Base-by-base conservation (phyloP, 148 eudicot species). In the Diospyros kaki region DNA sequence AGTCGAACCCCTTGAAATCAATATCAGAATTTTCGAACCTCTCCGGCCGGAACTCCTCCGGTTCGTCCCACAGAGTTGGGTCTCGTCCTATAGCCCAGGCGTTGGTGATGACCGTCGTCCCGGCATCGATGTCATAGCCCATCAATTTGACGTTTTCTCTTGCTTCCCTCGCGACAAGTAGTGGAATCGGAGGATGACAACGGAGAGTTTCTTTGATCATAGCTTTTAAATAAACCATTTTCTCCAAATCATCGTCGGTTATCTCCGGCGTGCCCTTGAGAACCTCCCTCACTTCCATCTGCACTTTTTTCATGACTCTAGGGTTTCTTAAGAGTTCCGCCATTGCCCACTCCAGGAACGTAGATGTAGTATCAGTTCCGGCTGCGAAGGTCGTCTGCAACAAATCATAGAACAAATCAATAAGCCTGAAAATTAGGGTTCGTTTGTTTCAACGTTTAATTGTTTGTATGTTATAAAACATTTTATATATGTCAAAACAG, bases 311-410 rank as follows among this genome's bases (percentile, higher is more conserved):
- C 90, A 90, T 86, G 45, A 64, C 78, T 67, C 60, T 48, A 2
- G 96, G 96, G 83, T 90, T 85, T 63, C 90, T 82, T 50, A 92
- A 40, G 62, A 92, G 91, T 78, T 92, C 94, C 6, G 90, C 73
- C 91, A 93, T 89, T 52, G 86, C 73, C 95, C 95, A 93, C 53
- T 81, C 91, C 69, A 87, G 74, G 44, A 83, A 81, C 4, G 90
- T 76, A 5, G 81, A 76, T 51, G 83, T 84, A 39, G 97, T 93
- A n/a, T 93, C 91, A 42, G 90, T 93, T 73, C 91, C 95, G 15
- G 84, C 93, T 4, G 81, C 80, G 69, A 93, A 79, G 38, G 81
- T 60, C 51, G 89, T 90, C 98, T 90, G 62, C 75, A 69, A n/a
- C 3, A 14, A 55, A 28, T 28, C 28, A 28, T 28, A 28, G 28